These are phyloP conservation scores for Rhizopogon roseolus DNA, from an alignment of 768 basidiomycete species.

Conservation along the genomic window DNA sequence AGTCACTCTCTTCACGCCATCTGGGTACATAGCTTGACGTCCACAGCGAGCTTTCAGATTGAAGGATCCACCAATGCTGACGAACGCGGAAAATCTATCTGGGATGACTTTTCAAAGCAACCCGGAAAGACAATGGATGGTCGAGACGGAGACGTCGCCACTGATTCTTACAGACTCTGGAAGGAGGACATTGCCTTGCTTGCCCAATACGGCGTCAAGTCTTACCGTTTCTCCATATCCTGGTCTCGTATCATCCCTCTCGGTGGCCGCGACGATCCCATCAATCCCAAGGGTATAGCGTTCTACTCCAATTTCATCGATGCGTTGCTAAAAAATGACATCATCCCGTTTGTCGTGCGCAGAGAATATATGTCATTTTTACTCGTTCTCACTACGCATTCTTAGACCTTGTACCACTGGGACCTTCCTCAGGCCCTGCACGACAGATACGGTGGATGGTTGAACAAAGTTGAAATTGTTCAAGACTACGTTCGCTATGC, in stretches of 20 bases:
- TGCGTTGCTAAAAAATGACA: constrained; percentile 54
- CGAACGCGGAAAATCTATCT: constrained; percentile 65
- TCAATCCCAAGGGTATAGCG: constrained; percentile 65
- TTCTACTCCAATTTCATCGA: constrained; percentile 72
- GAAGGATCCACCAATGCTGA: constrained; percentile 61
- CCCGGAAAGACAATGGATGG: constrained; percentile 72
- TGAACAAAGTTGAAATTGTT: constrained; percentile 67
- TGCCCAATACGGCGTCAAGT: constrained; percentile 57
- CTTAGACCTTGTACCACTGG: constrained; percentile 71
- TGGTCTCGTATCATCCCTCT: constrained; percentile 76
- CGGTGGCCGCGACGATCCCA: constrained; percentile 66
- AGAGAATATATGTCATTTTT: neutral
- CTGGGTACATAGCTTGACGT: neutral
- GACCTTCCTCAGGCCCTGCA: constrained; percentile 73
- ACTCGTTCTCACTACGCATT: neutral
- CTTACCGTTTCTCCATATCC: constrained; percentile 73
- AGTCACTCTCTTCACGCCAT: neutral
- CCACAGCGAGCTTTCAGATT: constrained; percentile 64
- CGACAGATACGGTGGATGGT: constrained; percentile 72
- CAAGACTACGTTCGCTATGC: constrained; percentile 62
- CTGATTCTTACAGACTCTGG: constrained; percentile 68
- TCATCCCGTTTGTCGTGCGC: constrained; percentile 64
- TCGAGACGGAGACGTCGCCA: constrained; percentile 61
- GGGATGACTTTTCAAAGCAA: constrained; percentile 65
- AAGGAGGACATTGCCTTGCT: constrained; percentile 62